These are phyloP conservation scores for Juglanconis sp. DNA, from an alignment of 2,329 filamentous ascomycete species.

Conservation along the genomic window DNA sequence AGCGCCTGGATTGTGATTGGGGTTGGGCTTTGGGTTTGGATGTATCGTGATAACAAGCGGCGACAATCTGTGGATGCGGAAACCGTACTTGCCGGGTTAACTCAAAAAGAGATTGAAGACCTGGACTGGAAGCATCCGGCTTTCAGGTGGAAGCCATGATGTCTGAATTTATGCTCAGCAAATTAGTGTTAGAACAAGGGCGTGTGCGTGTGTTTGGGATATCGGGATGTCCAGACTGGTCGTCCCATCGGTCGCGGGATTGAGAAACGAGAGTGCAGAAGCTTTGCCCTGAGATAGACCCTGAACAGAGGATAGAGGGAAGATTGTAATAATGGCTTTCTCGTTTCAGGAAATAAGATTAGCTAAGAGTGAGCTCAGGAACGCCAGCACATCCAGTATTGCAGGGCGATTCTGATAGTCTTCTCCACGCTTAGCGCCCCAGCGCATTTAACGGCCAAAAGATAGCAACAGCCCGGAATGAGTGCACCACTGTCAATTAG, in stretches of 20 bases:
- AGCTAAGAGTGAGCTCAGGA: background rate
- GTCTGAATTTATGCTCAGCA: background rate
- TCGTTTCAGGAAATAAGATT: background rate
- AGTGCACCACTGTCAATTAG: conserved; percentile 47
- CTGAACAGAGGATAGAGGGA: too few relatives aligned
- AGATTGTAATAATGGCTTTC: too few relatives aligned
- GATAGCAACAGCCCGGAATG: conserved; percentile 51
- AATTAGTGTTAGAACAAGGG: background rate
- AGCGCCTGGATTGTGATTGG: conserved; percentile 52
- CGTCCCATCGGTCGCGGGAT: too few relatives aligned
- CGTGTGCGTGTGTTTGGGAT: too few relatives aligned
- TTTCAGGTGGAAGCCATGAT: conserved; percentile 52
- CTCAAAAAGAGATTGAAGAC: conserved; percentile 52
- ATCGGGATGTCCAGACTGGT: too few relatives aligned
- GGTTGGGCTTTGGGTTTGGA: conserved; percentile 54
- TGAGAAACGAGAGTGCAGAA: too few relatives aligned
- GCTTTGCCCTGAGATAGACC: too few relatives aligned
- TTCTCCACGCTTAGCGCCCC: conserved; percentile 46
- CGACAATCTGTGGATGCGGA: conserved; percentile 54
- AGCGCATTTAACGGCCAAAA: conserved; percentile 45
- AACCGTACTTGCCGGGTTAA: conserved; percentile 53
- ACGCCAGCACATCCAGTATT: background rate
- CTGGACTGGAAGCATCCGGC: conserved; percentile 67
- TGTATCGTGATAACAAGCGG: conserved; percentile 58
- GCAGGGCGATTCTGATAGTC: conserved; percentile 31